These are phyloP conservation scores for Coemansia sp. DNA, from an alignment of 192 early-diverging fungal species.

Conservation along the genomic window DNA sequence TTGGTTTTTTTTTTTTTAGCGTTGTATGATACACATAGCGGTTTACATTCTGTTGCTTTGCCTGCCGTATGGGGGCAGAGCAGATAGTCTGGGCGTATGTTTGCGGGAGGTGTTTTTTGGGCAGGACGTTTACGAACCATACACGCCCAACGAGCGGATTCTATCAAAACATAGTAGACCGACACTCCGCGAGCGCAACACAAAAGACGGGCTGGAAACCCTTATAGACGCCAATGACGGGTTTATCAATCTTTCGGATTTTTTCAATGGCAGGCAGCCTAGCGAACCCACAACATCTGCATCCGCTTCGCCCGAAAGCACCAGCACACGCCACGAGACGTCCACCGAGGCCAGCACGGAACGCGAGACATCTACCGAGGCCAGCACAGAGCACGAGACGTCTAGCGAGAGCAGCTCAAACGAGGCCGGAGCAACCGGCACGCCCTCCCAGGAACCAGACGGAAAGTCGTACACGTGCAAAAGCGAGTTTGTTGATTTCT, in stretches of 20 bases:
- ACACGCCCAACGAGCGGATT: constrained; percentile 21
- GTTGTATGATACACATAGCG: no score
- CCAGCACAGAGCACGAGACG: no score
- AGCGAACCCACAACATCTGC: no score
- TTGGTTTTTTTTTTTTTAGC: no score
- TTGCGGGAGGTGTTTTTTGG: constrained; percentile 37
- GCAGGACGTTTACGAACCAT: constrained; percentile 22
- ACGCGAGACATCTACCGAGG: no score
- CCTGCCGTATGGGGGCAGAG: neutral
- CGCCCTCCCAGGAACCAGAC: constrained; percentile 20
- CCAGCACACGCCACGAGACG: no score
- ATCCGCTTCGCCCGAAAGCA: no score
- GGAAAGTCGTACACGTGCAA: constrained; percentile 23
- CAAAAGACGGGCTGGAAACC: constrained; percentile 14
- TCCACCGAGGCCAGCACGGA: no score
- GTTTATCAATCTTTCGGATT: constrained; percentile 22
- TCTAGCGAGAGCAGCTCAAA: no score
- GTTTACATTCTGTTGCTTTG: neutral
- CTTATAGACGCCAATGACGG: constrained; percentile 34
- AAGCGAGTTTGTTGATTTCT: constrained; percentile 37
- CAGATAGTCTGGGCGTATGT: constrained; percentile 19
- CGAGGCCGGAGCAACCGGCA: neutral
- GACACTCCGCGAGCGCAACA: constrained; percentile 12
- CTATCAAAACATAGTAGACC: neutral
- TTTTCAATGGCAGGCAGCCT: constrained; percentile 1